phyloP scores from a whole-genome alignment of 257 asterid genomes.

The Cordia subcordata region DNA sequence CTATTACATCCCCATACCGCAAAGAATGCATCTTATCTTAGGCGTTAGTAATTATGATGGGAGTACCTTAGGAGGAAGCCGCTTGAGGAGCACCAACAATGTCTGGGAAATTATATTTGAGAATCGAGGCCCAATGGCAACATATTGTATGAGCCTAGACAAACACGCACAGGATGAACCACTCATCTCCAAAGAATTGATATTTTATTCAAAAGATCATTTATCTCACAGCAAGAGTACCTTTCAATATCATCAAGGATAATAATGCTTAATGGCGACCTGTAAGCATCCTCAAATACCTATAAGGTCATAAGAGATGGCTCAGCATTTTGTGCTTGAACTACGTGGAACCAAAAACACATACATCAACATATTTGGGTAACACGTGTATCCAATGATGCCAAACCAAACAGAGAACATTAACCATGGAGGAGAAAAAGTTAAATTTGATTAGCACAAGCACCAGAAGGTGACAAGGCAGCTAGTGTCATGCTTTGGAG shows the following conservation, averaged over 20 bases:
- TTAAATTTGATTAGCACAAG: too few relatives aligned
- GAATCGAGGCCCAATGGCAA: constrained; percentile 91
- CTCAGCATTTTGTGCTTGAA: constrained; percentile 2
- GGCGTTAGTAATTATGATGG: constrained; percentile 9
- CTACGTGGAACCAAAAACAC: neutral
- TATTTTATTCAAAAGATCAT: neutral
- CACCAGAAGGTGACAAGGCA: too few relatives aligned
- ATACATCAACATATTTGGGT: too few relatives aligned
- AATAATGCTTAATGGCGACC: constrained; percentile 84
- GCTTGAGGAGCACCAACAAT: constrained; percentile 83
- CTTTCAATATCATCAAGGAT: constrained; percentile 96
- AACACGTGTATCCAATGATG: too few relatives aligned
- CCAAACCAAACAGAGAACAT: too few relatives aligned
- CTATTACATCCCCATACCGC: neutral
- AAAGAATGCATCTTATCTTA: neutral
- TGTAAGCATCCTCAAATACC: constrained; percentile 98
- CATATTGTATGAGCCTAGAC: constrained; percentile 82
- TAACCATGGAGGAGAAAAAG: too few relatives aligned
- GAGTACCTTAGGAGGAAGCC: constrained; percentile 85
- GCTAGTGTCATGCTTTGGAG: too few relatives aligned
- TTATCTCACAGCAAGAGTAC: constrained; percentile 34
- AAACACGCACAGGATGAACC: constrained; percentile 20
- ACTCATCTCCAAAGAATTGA: neutral
- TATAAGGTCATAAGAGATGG: constrained; percentile 28
- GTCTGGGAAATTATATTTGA: constrained; percentile 93